Conservation (phyloP, 2,329 filamentous ascomycete species). For the Calonectria crousiana region DNA sequence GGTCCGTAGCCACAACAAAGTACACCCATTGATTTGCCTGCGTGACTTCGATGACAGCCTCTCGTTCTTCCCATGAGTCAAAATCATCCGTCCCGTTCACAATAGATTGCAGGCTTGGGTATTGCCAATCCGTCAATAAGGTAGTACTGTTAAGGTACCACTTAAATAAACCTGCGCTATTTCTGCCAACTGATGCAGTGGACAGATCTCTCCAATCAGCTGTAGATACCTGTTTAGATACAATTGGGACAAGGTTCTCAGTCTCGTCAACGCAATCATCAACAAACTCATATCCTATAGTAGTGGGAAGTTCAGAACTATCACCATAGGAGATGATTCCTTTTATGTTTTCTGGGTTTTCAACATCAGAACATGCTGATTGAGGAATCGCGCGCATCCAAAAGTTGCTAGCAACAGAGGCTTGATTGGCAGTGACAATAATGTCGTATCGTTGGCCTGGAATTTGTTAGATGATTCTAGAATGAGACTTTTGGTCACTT, state of each 20-base stretch:
- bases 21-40: neutral
- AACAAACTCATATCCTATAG: neutral
- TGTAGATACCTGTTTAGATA: neutral
- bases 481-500: neutral
- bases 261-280: neutral
- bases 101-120: slow-evolving; percentile 45
- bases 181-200: slow-evolving; percentile 30
- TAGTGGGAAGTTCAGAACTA: neutral
- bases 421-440: neutral
- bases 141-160: slow-evolving; percentile 58
- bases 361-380: neutral
- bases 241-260: neutral
- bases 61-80: neutral
- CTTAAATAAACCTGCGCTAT: slow-evolving; percentile 52
- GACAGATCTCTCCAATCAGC: neutral
- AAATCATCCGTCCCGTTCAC: slow-evolving; percentile 15
- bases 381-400: neutral
- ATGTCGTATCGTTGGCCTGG: neutral
- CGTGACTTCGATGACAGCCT: neutral
- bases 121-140: slow-evolving; percentile 47
- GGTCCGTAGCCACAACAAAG: neutral
- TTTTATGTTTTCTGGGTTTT: neutral
- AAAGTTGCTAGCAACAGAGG: neutral
- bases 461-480: neutral
- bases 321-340: neutral